Base-by-base conservation (phyloP, 208 protist genomes). In the Acanthamoeba healyi region DNA sequence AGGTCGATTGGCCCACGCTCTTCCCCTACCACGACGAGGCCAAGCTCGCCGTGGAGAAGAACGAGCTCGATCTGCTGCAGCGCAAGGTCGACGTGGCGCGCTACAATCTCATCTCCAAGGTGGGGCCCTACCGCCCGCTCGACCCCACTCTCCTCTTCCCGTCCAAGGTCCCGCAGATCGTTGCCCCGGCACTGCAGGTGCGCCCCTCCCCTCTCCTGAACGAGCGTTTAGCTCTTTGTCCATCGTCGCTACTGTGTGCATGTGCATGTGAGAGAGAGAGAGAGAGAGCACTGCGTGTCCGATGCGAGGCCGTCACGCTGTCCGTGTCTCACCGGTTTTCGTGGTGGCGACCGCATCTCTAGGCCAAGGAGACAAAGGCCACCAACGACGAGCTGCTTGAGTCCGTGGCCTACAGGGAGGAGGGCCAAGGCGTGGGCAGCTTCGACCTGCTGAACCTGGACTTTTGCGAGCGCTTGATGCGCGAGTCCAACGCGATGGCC, bases 401-500 rank as follows among this genome's bases (percentile, higher is more conserved):
- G 36, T n/a, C 40, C 0, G 74, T 84, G 14, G 74, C 14, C 5
- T 84, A 26, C 74, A 84, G 34, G 44, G 74, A 84, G 40, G 74
- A 56, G 19, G 74, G 74, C 0, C 19, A 54, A 6, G 74, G 74
- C 22, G 44, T 84, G 17, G 38, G 42, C n/a, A 84, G 42, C 74
- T 84, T 84, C n/a, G 44, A 84, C 17, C 19, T 84, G 24, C 74
- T 84, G 9, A 5, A 46, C 26, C 44, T 84, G 42, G 44, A 56
- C 74, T 84, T 84, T 40, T 84, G 74, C 29, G 74, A 84, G 42
- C 74, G 74, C 5, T 19, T 84, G 26, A 84, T 84, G 74, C 74
- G 74, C 44, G 74, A 84, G 44, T 84, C 74, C 29, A 84, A 84
- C 74, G 74, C 74, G 44, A 84, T 84, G 74, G 74, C 74, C 26